Evolutionary conservation across 495 filamentous ascomycete genomes (phyloP).

Genomic region (Podospora conica): DNA sequence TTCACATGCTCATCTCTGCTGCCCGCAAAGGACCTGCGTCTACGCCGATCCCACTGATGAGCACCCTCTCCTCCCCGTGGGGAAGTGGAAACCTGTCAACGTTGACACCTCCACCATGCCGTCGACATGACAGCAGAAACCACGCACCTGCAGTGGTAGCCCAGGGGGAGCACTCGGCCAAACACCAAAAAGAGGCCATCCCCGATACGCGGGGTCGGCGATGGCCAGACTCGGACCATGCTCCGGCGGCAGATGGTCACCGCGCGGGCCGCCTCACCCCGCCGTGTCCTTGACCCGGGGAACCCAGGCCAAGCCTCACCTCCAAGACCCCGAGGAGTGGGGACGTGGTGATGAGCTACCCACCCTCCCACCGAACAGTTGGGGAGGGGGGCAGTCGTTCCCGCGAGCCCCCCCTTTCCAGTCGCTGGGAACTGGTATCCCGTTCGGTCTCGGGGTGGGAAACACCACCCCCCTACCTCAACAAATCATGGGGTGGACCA

Average conservation of each 20-base stretch:
- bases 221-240: neutral
- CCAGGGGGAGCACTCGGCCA: neutral
- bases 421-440: neutral
- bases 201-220: neutral
- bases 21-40: neutral
- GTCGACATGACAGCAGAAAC: too few species aligned
- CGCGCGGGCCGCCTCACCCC: neutral
- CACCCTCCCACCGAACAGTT: neutral
- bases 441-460: neutral
- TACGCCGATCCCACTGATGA: neutral
- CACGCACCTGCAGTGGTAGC: neutral
- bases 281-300: neutral
- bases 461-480: neutral
- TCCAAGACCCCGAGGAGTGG: neutral
- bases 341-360: neutral
- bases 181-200: neutral
- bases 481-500: neutral
- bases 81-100: neutral
- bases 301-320: neutral
- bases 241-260: neutral
- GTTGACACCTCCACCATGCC: neutral
- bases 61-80: neutral
- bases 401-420: neutral
- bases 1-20: conserved; percentile 4
- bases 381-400: neutral